Evolutionary conservation across 2,329 filamentous ascomycete species (phyloP), one percentile per base, ranked within the genome.

Genomic region (Diaporthe amygdali): DNA sequence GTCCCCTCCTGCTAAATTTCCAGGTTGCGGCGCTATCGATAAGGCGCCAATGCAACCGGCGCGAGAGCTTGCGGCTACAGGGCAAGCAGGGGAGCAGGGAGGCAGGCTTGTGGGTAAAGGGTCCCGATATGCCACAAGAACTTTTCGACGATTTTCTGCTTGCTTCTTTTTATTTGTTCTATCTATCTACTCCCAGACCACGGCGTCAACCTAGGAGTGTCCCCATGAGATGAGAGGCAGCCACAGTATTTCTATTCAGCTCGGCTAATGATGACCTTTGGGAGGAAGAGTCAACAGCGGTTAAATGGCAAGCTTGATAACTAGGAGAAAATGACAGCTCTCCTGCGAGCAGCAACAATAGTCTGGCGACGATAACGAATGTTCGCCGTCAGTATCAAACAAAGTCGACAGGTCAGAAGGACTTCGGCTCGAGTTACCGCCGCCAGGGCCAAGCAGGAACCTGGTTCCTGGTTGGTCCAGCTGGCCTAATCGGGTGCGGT

Each of bases 1-100:
- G 27, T n/a, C 46, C 41, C 7, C 37, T n/a, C 32, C 41, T 47
- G n/a, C 44, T 27, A 27, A 39, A 34, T 54, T 51, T 37, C 63
- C 52, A 56, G 54, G 54, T 41, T 41, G 27, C 27, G 15, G n/a
- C 5, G 52, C 61, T 67, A 70, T 70, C 69, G 69, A 70, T 70
- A 70, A 70, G 41, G 34, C 27, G 22, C 34, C 51, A 44, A 46
- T 9, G 27, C 39, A 46, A 12, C 56, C 55, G 15, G 55, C 25
- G 39, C 10, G 46, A 49, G 49, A 41, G 56, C 68, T 70, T 70
- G 49, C 22, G 37, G 39, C 17, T 67, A 41, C 59, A 66, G 54
- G 59, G 49, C 14, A 39, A 12, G 51, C 59, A 66, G 54, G 59
- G 49, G 20, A 39, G 20, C 56, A 63, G 41, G 41, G 27, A 27